Percentiles rank a stretch among this genome's conserved stretches.
These are phyloP conservation scores for Penicillium sp. DNA, from an alignment of 2,329 filamentous ascomycete species.

Conservation along the genomic window DNA sequence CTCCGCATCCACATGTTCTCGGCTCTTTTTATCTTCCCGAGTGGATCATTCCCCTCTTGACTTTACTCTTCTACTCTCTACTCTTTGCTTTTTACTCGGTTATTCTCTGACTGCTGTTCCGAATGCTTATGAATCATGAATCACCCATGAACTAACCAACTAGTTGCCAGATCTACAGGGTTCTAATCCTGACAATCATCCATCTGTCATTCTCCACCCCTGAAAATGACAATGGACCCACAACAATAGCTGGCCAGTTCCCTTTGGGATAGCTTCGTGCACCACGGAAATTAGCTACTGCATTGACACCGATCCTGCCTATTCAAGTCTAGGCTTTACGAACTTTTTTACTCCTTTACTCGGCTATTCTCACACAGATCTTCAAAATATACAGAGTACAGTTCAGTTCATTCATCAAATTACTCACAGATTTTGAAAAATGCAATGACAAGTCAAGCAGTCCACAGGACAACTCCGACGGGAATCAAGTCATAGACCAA, in stretches of 20 bases:
- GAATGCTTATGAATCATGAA: no score
- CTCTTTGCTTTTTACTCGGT: neutral
- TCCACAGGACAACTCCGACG: slow-evolving; percentile 5
- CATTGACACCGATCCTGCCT: neutral
- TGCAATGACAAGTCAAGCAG: slow-evolving; percentile 6
- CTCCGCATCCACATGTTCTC: slow-evolving; percentile 17
- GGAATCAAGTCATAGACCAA: slow-evolving; percentile 16
- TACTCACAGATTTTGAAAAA: slow-evolving; percentile 8
- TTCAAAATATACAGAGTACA: neutral
- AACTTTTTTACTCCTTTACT: neutral
- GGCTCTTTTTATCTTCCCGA: slow-evolving; percentile 3
- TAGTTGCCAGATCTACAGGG: no score
- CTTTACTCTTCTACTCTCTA: neutral
- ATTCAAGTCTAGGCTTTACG: neutral
- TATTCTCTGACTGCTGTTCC: no score
- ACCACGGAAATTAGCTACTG: neutral
- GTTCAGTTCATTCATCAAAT: neutral
- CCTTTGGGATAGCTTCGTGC: neutral
- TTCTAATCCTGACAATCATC: no score
- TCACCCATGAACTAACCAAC: no score
- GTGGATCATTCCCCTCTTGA: slow-evolving; percentile 6
- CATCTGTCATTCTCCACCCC: neutral
- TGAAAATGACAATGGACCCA: slow-evolving; percentile 11
- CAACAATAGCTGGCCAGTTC: neutral
- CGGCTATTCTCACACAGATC: neutral